Conservation (phyloP, 306 rosid genomes). For the Gastrolobium bilobum region DNA sequence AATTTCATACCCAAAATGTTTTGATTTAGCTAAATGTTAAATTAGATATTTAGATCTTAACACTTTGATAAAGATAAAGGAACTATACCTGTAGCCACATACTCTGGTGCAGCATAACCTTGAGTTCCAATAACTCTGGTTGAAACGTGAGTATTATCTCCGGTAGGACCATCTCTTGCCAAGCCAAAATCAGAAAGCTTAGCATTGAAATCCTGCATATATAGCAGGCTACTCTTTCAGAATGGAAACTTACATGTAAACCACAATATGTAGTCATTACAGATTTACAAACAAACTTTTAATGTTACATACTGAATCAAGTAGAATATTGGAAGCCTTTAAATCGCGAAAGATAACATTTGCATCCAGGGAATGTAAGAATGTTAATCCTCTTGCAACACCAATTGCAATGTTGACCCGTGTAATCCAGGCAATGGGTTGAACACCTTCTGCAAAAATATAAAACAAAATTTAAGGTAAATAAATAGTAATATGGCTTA, state of each 20-base stretch:
- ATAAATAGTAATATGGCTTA: constrained; percentile 15
- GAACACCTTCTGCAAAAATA: constrained; percentile 76
- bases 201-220: constrained; percentile 69
- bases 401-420: constrained; percentile 78
- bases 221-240: constrained; percentile 14
- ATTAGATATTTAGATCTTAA: constrained; percentile 22
- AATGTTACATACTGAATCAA: constrained; percentile 74
- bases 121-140: constrained; percentile 82
- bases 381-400: constrained; percentile 79
- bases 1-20: neutral
- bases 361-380: constrained; percentile 74
- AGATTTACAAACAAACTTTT: constrained; percentile 24
- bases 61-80: constrained; percentile 29
- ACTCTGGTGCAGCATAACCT: constrained; percentile 98
- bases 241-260: neutral
- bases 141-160: constrained; percentile 96
- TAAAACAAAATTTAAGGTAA: constrained; percentile 27
- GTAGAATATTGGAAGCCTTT: constrained; percentile 92
- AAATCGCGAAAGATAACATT: constrained; percentile 92
- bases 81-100: constrained; percentile 85
- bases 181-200: constrained; percentile 80
- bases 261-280: neutral
- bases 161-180: constrained; percentile 82
- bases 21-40: neutral
- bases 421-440: constrained; percentile 79